Evolutionary conservation across 352 stramenopile genomes (phyloP).

Genomic region (Pythium folliculosum): DNA sequence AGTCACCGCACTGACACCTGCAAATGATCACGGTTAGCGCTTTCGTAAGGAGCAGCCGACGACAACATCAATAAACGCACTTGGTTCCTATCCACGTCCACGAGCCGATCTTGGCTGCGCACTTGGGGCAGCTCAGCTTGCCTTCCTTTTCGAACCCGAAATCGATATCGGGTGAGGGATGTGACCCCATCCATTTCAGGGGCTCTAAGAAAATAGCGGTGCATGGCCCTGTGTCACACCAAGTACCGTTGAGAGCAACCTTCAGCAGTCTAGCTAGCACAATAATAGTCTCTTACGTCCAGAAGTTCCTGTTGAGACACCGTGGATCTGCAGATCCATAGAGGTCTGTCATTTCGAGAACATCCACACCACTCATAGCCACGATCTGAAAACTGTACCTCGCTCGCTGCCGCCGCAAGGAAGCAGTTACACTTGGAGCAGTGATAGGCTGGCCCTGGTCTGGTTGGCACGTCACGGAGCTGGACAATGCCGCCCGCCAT

Average conservation of each 20-base stretch:
- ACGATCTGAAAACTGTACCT: conserved; percentile 29
- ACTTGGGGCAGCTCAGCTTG: conserved; percentile 69
- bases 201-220: conserved; percentile 58
- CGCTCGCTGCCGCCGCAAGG: conserved; percentile 51
- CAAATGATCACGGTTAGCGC: background rate
- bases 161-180: background rate
- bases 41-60: too few relatives aligned
- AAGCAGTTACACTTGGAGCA: conserved; percentile 68
- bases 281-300: background rate
- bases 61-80: conserved; percentile 34
- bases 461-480: conserved; percentile 30
- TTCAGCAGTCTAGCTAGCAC: background rate
- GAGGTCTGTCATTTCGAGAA: background rate
- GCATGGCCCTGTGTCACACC: conserved; percentile 12
- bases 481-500: conserved; percentile 31
- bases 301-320: background rate
- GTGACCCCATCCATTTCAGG: conserved; percentile 64
- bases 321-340: background rate
- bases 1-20: conserved; percentile 63
- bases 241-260: background rate
- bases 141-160: conserved; percentile 48
- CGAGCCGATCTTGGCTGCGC: conserved; percentile 69
- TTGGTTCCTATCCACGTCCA: conserved; percentile 80
- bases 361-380: background rate
- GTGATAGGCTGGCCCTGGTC: conserved; percentile 28